Percentiles rank a stretch among this genome's conserved stretches.
phyloP scores from a whole-genome alignment of 331 rosid genomes.

The Dryas integrifolia region DNA sequence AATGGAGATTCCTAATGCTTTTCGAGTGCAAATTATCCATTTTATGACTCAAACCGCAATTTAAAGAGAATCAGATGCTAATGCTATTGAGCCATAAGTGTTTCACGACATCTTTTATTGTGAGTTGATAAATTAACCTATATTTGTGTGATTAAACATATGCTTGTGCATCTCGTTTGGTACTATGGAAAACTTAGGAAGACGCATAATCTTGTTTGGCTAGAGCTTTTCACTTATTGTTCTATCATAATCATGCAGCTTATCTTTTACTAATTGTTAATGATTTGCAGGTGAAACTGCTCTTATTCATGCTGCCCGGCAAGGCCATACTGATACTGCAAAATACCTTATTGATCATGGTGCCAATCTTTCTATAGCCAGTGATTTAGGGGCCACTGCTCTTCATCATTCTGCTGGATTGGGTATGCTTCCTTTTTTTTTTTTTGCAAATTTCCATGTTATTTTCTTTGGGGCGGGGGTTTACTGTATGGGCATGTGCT shows the following conservation, averaged over 20 bases:
- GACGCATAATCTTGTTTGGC: background rate
- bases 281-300: slow-evolving; percentile 73
- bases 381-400: slow-evolving; percentile 82
- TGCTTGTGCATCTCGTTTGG: background rate
- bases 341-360: slow-evolving; percentile 63
- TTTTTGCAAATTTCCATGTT: background rate
- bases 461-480: too few relatives aligned
- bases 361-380: slow-evolving; percentile 63
- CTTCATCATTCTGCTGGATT: slow-evolving; percentile 89
- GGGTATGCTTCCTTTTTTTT: slow-evolving; percentile 38
- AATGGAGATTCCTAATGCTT: background rate
- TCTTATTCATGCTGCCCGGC: slow-evolving; percentile 88
- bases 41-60: too few relatives aligned
- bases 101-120: background rate
- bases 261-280: slow-evolving; percentile 1
- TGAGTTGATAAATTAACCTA: background rate
- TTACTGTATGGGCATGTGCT: background rate
- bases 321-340: slow-evolving; percentile 75
- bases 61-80: background rate
- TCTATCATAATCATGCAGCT: background rate
- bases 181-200: background rate
- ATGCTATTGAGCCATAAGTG: background rate
- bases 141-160: background rate
- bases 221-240: background rate
- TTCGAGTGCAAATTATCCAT: background rate